Evolutionary conservation across 164 flowering plant species (phyloP), one percentile per base, ranked within the genome.

Genomic region (Tinospora cordifolia): DNA sequence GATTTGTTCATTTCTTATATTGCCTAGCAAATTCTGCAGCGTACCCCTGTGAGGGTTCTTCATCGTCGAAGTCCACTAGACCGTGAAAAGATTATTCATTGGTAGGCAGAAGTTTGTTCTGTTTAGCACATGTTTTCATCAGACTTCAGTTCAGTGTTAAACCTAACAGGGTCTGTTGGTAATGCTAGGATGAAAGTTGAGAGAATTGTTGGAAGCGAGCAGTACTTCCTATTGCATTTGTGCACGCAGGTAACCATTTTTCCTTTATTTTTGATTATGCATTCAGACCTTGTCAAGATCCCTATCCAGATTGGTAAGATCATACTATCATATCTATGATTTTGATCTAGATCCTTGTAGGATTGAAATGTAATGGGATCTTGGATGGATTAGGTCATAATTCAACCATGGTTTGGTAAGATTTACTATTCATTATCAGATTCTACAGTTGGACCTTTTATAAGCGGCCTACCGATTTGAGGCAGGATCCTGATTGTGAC

Each of bases 61-160:
- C 99, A 95, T 71, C 95, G 99, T 39, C 87, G 98, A 79, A 95
- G 99, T 77, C 98, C 99, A 69, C 78, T 95, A 67, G 99, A 84
- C 36, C 90, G 97, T 68, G 91, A 85, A 78, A 91, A 86, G 78
- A 83, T 79, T 65, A 90, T 95, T 51, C 96, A 95, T 74, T 92
- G 98, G 99, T 92, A 74, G 41, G 86, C 17, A 41, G 40, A 34
- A 70, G 66, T 72, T 14, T 24, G 11, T 30, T 58, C 2, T 4
- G 15, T 10, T 39, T 64, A 1, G 54, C 58, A 21, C 25, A 65
- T 67, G 58, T 30, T 26, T 34, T 41, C 0, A 6, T 72, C 10
- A 72, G 44, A 58, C 63, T 41, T 13, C 26, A 44, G 54, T 30
- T 12, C 15, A 26, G 51, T 65, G 39, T 66, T 65, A 65, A 25